phyloP scores from a whole-genome alignment of 345 rosid species.

The Citrus glauca region DNA sequence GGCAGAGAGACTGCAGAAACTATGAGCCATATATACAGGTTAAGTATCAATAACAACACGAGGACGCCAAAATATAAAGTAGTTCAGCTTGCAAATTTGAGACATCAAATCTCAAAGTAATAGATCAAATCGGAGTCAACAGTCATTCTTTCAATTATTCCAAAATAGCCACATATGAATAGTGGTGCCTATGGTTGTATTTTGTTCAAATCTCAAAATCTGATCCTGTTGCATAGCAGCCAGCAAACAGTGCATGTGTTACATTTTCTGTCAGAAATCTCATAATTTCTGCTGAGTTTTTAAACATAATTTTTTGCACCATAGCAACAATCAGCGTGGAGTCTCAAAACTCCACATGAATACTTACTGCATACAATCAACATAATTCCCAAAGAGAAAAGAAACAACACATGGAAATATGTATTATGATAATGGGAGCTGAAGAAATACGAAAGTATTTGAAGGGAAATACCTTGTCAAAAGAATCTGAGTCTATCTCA shows the following conservation, averaged over 20 bases:
- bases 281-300: background rate
- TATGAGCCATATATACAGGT: background rate
- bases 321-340: background rate
- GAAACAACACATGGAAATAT: background rate
- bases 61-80: background rate
- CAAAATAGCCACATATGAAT: background rate
- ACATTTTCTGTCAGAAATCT: background rate
- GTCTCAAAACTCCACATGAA: background rate
- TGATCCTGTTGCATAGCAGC: background rate
- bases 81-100: background rate
- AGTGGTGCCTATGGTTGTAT: background rate
- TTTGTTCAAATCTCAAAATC: background rate
- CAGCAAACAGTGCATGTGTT: background rate
- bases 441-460: background rate
- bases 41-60: background rate
- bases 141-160: background rate
- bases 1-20: conserved; percentile 2
- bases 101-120: conserved; percentile 7
- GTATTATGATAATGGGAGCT: background rate
- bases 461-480: conserved; percentile 64
- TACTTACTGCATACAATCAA: background rate
- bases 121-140: background rate
- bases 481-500: conserved; percentile 52
- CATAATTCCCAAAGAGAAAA: background rate
- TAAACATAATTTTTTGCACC: background rate